These are phyloP conservation scores for Flaveria robusta DNA, from an alignment of 129 eudicot species.

Conservation along the genomic window DNA sequence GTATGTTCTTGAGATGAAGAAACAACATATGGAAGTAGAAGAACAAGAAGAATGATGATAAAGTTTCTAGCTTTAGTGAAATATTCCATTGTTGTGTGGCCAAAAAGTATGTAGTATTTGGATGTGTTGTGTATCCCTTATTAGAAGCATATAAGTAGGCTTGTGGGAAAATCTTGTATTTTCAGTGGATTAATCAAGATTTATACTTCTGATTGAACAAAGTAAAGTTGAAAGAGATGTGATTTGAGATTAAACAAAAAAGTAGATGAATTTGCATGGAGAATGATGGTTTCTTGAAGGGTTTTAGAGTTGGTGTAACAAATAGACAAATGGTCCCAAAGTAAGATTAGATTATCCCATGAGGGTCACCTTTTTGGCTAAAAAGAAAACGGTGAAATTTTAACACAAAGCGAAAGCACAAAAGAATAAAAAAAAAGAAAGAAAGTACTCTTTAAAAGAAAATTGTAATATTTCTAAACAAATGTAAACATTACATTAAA, in stretches of 20 bases:
- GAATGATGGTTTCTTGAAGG: conserved; percentile 45
- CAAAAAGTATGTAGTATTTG: conserved; percentile 32
- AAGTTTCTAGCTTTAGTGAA: conserved; percentile 36
- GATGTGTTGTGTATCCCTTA: conserved; percentile 27
- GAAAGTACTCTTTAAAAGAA: neutral
- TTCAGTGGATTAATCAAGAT: conserved; percentile 28
- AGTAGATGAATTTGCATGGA: conserved; percentile 41
- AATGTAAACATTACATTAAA: neutral
- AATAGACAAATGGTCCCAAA: conserved; percentile 40
- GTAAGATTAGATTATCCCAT: conserved; percentile 33
- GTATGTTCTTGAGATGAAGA: conserved; percentile 24
- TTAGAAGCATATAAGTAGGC: conserved; percentile 22
- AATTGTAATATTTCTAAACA: neutral
- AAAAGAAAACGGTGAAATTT: neutral
- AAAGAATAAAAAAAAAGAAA: too few relatives aligned
- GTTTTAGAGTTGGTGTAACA: conserved; percentile 40
- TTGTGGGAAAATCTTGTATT: conserved; percentile 26
- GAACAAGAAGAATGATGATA: conserved; percentile 29
- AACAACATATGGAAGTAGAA: conserved; percentile 27
- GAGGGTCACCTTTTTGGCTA: conserved; percentile 23
- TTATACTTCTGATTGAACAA: conserved; percentile 32
- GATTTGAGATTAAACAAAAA: conserved; percentile 29
- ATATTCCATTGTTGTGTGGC: conserved; percentile 38
- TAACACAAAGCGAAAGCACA: conserved; percentile 24
- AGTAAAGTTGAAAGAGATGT: conserved; percentile 29